phyloP scores from a whole-genome alignment of 140 eudicot genomes.

The Flaveria floridana region DNA sequence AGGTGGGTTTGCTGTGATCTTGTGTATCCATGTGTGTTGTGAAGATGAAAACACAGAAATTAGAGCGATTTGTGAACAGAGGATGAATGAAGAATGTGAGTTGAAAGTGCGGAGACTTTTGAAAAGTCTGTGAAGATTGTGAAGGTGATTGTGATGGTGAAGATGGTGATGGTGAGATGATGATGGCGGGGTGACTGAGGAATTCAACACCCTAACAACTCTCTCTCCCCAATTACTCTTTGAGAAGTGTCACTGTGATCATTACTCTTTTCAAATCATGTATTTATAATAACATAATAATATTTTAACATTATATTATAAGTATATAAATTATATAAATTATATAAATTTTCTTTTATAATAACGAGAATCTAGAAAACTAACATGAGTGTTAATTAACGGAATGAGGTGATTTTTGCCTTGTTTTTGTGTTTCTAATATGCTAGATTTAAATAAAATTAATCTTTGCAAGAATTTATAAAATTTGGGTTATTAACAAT shows the following conservation, averaged over 20 bases:
- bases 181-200: background rate
- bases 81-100: constrained; percentile 21
- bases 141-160: background rate
- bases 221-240: background rate
- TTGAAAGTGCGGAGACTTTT: constrained; percentile 17
- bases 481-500: too few relatives aligned
- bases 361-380: too few relatives aligned
- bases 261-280: background rate
- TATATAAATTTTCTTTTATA: too few relatives aligned
- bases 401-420: too few relatives aligned
- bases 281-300: too few relatives aligned
- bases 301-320: too few relatives aligned
- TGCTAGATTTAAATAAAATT: too few relatives aligned
- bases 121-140: constrained; percentile 6
- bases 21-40: constrained; percentile 35
- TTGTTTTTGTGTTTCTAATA: too few relatives aligned
- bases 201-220: background rate
- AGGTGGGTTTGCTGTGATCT: constrained; percentile 37
- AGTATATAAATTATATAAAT: too few relatives aligned
- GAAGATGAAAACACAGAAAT: constrained; percentile 13
- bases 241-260: background rate
- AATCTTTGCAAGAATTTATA: too few relatives aligned
- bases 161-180: background rate
- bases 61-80: constrained; percentile 5
- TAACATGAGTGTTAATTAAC: too few relatives aligned